These are phyloP conservation scores for Tetradesmus obliquus DNA, from an alignment of 139 green algal genomes.

Conservation along the genomic window DNA sequence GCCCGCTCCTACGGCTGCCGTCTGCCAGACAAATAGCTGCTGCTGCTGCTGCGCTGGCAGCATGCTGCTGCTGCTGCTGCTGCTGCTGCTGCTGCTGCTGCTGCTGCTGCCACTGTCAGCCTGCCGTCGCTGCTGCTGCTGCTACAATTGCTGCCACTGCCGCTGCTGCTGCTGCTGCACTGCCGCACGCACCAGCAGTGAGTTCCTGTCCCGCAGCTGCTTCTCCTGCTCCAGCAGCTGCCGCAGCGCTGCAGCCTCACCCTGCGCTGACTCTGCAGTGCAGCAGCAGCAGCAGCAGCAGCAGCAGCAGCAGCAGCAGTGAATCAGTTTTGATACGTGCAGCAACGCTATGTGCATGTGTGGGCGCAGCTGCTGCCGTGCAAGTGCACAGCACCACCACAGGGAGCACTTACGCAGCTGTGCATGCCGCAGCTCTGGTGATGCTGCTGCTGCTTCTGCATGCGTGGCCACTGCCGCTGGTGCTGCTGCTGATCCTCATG, in stretches of 20 bases:
- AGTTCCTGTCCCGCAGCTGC: slow-evolving; percentile 68
- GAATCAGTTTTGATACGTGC: no score
- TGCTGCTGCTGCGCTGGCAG: background rate
- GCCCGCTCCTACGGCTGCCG: background rate
- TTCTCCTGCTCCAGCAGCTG: slow-evolving; percentile 52
- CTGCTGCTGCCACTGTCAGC: background rate
- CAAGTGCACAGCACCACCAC: background rate
- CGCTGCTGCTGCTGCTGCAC: background rate
- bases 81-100: background rate
- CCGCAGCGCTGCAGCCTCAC: slow-evolving; percentile 45
- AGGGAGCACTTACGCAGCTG: background rate
- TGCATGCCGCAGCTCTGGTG: background rate
- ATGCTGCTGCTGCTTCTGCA: background rate
- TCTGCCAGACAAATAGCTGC: background rate
- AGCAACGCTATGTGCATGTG: background rate
- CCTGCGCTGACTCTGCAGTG: background rate
- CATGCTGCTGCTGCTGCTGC: background rate
- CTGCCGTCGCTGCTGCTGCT: background rate
- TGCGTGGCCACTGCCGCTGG: no score
- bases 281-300: background rate
- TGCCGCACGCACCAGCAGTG: slow-evolving; percentile 59
- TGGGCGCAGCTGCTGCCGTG: background rate
- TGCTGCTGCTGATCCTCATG: background rate
- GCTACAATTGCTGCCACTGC: slow-evolving; percentile 6
- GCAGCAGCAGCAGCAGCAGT: background rate